Evolutionary conservation across 108 stramenopile genomes (phyloP), one percentile per base, ranked within the genome.

Genomic region (Mediolabrus comicus): DNA sequence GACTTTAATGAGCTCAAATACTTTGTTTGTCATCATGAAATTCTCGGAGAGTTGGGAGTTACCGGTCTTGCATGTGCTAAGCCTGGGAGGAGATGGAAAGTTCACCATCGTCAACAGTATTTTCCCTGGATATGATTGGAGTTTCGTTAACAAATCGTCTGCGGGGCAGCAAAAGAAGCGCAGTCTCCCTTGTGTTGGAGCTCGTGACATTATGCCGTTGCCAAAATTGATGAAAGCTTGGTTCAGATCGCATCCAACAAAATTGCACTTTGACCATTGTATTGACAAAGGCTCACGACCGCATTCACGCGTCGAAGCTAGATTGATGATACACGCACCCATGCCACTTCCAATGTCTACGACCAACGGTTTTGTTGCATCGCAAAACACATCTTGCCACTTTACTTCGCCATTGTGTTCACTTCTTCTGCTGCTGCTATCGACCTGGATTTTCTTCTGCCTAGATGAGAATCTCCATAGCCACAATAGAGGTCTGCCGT

Each of bases 291-390:
- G 35, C 14, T 56, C 71, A 14, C 13, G 24, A 29, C 24, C 25
- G 8, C 19, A 28, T 26, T 34, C 29, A 11, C 39, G 53, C 65
- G 67, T 30, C 1, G 69, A 12, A 34, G 58, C 33, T 25, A 80
- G 79, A 38, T 63, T 63, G 4, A 80, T 52, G 16, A 80, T 39
- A 2, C 67, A 80, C 4, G 68, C 59, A 12, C 79, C 72, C 67
- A 80, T 62, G 14, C 79, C 79, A 71, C 79, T 59, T 16, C 79
- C 79, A 59, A 80, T 22, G 49, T 80, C 79, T 14, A 80, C 73
- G n/a, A 80, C 68, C 16, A 80, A 12, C 13, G 60, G 67, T 58
- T 71, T 75, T 59, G n/a, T 39, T 9, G 68, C 16, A 75, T 80
- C 59, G 12, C 46, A 10, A 49, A 74, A 80, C 29, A 66, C 35